Base-by-base conservation (phyloP, 257 asterid species). In the Petunia axillaris region DNA sequence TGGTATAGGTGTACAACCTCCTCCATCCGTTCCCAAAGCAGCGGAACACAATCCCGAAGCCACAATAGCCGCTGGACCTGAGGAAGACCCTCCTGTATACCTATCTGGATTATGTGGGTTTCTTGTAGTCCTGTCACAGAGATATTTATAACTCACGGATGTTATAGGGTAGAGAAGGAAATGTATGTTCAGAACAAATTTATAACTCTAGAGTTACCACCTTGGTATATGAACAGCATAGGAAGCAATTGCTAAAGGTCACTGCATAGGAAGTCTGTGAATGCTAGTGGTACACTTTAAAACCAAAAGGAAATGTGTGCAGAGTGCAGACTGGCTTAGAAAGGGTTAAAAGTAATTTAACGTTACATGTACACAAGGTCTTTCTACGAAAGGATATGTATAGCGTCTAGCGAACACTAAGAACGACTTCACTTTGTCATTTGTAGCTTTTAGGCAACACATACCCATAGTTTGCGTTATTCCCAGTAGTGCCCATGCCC, bases 1-100 rank as follows among this genome's bases (percentile, higher is more conserved):
- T 75, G 79, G 73, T 59, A 43, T 46, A 80, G 77, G 75, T 82
- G 85, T 66, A 85, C 91, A 90, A 95, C 99, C 99, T 96, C 99
- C 99, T 54, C 99, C 99, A 87, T 96, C 99, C 66, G 98, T 92
- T 84, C 99, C 99, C 62, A 96, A 85, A 82, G 99, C 98, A 78
- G 99, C 99, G 39, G 97, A 88, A 88, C 98, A 94, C 73, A 96
- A 83, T 83, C 99, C 99, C 84, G 97, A 85, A 81, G 99, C 94
- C 83, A 96, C 98, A 84, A 96, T 89, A 81, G 99, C 99, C 10
- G 98, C 97, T 1, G 99, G 97, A 50, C 99, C 99, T 54, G 99
- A 96, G 79, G 98, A 96, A 84, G 99, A 96, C 65, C 99, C 99
- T 52, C 99, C 99, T 0, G 99, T 94, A 86, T 94, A 96, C 86